Evolutionary conservation across 2,329 filamentous ascomycete genomes (phyloP).

Genomic region (Verticillium tricorpus): DNA sequence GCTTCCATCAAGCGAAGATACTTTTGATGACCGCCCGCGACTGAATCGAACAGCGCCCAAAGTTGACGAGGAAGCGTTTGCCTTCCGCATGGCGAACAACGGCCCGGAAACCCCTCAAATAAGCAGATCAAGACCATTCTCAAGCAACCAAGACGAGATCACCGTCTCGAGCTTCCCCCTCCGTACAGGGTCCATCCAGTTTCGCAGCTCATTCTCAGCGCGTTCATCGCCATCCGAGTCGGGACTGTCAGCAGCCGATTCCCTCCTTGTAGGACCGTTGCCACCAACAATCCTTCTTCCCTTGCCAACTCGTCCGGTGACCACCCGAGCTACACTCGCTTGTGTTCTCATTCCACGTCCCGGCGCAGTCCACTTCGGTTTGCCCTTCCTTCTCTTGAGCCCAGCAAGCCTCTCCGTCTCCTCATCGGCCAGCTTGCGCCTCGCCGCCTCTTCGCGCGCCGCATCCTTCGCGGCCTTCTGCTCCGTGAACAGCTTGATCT

Average conservation of each 20-base stretch:
- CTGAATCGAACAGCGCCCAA: too few relatives aligned
- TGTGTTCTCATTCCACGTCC: not conserved
- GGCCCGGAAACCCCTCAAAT: not conserved
- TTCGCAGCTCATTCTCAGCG: not conserved
- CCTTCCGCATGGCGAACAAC: too few relatives aligned
- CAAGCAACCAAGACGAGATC: not conserved
- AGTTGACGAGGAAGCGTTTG: too few relatives aligned
- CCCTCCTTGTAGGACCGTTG: not conserved
- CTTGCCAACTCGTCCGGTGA: not conserved
- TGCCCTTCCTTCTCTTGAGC: constrained; percentile 4
- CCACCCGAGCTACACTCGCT: not conserved
- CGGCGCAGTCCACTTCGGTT: constrained; percentile 16
- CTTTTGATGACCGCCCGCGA: too few relatives aligned
- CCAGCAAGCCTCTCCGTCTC: not conserved
- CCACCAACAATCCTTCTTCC: not conserved
- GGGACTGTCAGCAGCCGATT: not conserved
- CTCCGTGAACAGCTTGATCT: not conserved
- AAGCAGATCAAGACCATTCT: not conserved
- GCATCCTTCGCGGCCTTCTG: not conserved
- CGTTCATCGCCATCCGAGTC: not conserved
- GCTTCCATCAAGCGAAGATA: too few relatives aligned
- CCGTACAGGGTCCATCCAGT: not conserved
- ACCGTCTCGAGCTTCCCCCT: not conserved
- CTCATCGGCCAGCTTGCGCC: not conserved
- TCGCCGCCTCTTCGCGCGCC: not conserved